Evolutionary conservation across 2,329 filamentous ascomycete genomes (phyloP), one percentile per base, ranked within the genome.

Genomic region (Aspergillus sp.): DNA sequence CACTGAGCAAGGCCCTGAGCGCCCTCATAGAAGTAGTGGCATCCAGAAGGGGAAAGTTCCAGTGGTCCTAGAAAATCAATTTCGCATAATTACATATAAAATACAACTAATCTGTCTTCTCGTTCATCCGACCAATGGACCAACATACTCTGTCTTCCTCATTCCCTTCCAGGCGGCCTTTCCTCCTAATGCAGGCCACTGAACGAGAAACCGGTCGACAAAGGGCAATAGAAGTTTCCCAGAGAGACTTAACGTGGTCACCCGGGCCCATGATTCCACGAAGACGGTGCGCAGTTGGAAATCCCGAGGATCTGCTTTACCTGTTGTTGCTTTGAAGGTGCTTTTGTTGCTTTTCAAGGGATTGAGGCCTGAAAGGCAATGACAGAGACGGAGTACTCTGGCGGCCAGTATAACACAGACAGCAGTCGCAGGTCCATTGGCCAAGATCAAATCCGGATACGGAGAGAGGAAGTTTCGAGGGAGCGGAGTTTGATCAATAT

Each of bases 221-320:
- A 94, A 72, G 53, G 73, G 70, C 48, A 84, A 68, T 48, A 98
- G 72, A 34, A 97, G 70, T 62, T 80, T 83, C 0, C 91, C 93
- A 34, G 88, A 94, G 49, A 96, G 66, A 69, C 91, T 97, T 53
- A 97, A 68, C 8, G 80, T 83, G 54, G 78, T 83, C 10, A 94
- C 86, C 10, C 93, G 78, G 2, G 93, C 91, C 84, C 90, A 96
- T 19, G 86, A 93, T 73, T 98, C 93, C 29, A 96, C 79, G 64
- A 93, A 98, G 9, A 97, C 73, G 7, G 86, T 83, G 52, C 81
- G 80, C 71, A 91, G 83, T 52, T 77, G 77, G 75, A 75, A 28
- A 38, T 39, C 46, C 71, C 19, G 19, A 19, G 68, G 4, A 73
- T 7, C 45, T 56, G 36, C 4, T 67, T 42, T 48, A 29, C 40